These are phyloP conservation scores for Hymenoscyphus scutula DNA, from an alignment of 2,329 filamentous ascomycete species.

Conservation along the genomic window DNA sequence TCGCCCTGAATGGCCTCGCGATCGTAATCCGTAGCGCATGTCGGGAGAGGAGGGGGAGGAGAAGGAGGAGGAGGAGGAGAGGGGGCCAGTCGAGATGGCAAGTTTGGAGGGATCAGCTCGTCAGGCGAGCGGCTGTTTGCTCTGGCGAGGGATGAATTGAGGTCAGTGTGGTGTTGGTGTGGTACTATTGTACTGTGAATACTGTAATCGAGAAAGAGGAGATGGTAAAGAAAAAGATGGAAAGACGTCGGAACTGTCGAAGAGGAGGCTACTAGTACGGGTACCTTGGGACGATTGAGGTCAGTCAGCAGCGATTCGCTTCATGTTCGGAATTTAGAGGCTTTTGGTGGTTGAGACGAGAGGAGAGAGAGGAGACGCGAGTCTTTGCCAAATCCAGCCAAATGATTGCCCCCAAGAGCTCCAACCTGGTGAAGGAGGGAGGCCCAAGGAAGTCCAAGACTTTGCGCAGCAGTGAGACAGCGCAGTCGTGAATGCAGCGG, in stretches of 20 bases:
- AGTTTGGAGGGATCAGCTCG: background rate
- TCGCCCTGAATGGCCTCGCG: slow-evolving; percentile 22
- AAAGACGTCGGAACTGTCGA: background rate
- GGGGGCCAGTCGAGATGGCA: background rate
- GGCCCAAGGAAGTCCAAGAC: background rate
- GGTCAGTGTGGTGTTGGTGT: background rate
- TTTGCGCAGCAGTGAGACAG: background rate
- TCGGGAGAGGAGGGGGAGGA: slow-evolving; percentile 14
- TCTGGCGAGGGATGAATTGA: background rate
- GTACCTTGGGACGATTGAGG: background rate
- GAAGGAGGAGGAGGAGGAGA: background rate
- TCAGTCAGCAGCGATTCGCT: background rate
- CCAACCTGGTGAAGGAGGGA: background rate
- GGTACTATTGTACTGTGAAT: background rate
- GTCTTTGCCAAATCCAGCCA: background rate
- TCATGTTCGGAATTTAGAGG: background rate
- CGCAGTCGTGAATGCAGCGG: background rate
- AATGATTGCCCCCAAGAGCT: background rate
- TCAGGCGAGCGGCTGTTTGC: background rate
- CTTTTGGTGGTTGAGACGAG: background rate
- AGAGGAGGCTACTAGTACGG: background rate
- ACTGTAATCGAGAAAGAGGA: background rate
- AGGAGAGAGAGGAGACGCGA: background rate
- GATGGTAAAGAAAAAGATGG: background rate
- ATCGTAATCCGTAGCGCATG: slow-evolving; percentile 6